A percentile compares a stretch with the other conserved stretches of the same genome.
phyloP scores from a whole-genome alignment of 495 filamentous ascomycete genomes.

The Hypoxylon crocopeplum region DNA sequence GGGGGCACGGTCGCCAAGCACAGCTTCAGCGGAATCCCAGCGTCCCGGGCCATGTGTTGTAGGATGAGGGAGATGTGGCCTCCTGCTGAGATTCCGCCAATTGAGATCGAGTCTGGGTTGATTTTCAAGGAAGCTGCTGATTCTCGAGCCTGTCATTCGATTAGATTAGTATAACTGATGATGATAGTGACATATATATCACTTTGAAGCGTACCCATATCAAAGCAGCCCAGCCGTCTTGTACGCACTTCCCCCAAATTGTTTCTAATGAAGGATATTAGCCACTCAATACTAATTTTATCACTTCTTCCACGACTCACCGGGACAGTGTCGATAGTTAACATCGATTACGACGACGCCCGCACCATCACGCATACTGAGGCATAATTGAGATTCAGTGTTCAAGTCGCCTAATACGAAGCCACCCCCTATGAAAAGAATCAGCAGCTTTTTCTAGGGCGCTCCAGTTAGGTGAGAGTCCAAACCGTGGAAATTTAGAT shows the following conservation, averaged over 20 bases:
- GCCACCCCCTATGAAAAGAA: conserved; percentile 40
- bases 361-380: conserved; percentile 53
- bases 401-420: conserved; percentile 57
- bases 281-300: background rate
- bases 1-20: conserved; percentile 52
- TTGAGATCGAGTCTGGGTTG: conserved; percentile 50
- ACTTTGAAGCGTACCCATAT: conserved; percentile 42
- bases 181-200: background rate
- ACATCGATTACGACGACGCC: conserved; percentile 56
- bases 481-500: conserved; percentile 57
- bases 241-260: conserved; percentile 53
- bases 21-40: conserved; percentile 49
- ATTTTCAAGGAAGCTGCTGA: conserved; percentile 49
- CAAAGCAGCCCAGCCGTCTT: conserved; percentile 55
- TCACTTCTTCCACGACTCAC: conserved; percentile 27
- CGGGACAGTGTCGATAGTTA: conserved; percentile 59
- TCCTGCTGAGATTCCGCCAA: conserved; percentile 60
- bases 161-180: background rate
- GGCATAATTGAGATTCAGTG: conserved; percentile 52
- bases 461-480: background rate
- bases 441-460: background rate
- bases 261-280: conserved; percentile 39
- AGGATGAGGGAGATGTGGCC: conserved; percentile 53
- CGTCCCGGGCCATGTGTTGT: conserved; percentile 59
- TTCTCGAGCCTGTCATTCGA: conserved; percentile 35